Evolutionary conservation across 2,329 filamentous ascomycete species (phyloP).

Genomic region (Penicillium sp.): DNA sequence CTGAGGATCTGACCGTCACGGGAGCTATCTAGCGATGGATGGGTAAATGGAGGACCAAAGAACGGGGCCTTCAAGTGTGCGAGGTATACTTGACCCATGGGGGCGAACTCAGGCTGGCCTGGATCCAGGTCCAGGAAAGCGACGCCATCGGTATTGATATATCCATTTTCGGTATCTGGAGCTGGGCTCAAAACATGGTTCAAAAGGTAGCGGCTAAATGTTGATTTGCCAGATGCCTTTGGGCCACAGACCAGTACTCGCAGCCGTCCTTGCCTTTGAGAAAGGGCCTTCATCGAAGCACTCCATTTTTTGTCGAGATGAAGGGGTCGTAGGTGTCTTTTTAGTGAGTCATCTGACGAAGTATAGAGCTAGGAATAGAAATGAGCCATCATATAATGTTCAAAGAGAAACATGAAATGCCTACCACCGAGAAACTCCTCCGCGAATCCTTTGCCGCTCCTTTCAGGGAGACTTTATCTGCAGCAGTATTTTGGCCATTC

Average conservation of each 20-base stretch:
- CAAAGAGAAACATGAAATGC: constrained; percentile 12
- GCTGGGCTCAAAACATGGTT: constrained; percentile 57
- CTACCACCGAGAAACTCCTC: constrained; percentile 48
- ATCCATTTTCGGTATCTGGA: constrained; percentile 35
- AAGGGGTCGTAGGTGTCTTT: constrained; percentile 46
- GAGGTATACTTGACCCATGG: constrained; percentile 63
- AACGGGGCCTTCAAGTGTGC: constrained; percentile 55
- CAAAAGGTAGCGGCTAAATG: constrained; percentile 58
- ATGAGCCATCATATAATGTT: constrained; percentile 17
- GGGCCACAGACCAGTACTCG: constrained; percentile 58
- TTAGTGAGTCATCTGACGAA: constrained; percentile 47
- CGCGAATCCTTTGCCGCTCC: constrained; percentile 29
- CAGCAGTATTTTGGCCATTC: constrained; percentile 43
- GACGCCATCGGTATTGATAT: constrained; percentile 45
- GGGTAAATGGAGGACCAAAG: constrained; percentile 62
- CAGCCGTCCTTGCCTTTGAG: constrained; percentile 42
- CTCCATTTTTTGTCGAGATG: constrained; percentile 52
- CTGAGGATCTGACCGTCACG: constrained; percentile 48
- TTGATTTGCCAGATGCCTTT: constrained; percentile 64
- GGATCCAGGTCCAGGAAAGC: constrained; percentile 64
- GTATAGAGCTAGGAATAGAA: constrained; percentile 40
- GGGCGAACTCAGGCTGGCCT: constrained; percentile 62
- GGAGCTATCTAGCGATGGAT: constrained; percentile 47
- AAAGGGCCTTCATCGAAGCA: constrained; percentile 48
- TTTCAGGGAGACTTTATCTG: constrained; percentile 38